phyloP scores from a whole-genome alignment of 768 basidiomycete species.

The Mycena albidolilacea region DNA sequence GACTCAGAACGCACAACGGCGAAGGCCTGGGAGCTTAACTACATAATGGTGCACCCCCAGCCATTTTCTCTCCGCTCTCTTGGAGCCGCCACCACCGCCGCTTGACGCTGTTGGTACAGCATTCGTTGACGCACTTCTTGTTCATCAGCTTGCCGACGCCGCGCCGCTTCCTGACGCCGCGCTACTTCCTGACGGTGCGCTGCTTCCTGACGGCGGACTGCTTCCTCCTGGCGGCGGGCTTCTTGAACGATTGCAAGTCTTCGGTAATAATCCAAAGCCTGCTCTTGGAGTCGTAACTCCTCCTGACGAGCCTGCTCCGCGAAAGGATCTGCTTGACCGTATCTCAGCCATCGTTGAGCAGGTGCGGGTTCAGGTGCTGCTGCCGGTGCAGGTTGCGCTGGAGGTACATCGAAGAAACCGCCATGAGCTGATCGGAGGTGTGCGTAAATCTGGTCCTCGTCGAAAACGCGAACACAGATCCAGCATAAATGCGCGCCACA shows the following conservation, averaged over 20 bases:
- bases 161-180: not conserved
- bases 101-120: conserved; percentile 6
- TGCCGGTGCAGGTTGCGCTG: conserved; percentile 15
- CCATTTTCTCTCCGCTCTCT: conserved; percentile 17
- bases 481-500: conserved; percentile 71
- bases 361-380: not conserved
- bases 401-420: conserved; percentile 28
- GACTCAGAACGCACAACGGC: no score
- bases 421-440: conserved; percentile 53
- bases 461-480: conserved; percentile 65
- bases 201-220: not conserved
- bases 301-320: not conserved
- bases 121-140: not conserved
- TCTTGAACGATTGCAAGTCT: not conserved
- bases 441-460: conserved; percentile 44
- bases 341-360: not conserved
- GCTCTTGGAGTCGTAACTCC: not conserved
- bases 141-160: no score
- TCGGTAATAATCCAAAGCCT: not conserved
- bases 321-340: not conserved
- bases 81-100: conserved; percentile 4
- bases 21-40: not conserved
- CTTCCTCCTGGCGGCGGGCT: not conserved
- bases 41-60: conserved; percentile 32
- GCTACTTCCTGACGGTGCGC: not conserved